Conservation (phyloP, 257 asterid species). For the Phtheirospermum japonicum region DNA sequence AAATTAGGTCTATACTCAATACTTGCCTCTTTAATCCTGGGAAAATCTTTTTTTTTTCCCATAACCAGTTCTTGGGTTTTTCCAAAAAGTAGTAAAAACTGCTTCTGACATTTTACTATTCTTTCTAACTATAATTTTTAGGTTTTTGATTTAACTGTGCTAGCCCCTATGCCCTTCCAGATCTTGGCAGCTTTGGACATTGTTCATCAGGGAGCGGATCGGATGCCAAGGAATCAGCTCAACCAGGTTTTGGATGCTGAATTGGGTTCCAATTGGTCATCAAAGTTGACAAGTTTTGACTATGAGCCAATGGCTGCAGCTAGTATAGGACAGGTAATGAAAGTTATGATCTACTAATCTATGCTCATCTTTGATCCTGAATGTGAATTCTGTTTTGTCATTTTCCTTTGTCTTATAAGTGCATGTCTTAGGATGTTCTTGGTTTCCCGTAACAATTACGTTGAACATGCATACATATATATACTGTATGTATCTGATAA, state of each 20-base stretch:
- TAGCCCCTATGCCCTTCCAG: slow-evolving; percentile 52
- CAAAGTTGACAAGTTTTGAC: slow-evolving; percentile 71
- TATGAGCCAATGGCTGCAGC: slow-evolving; percentile 90
- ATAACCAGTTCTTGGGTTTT: background rate
- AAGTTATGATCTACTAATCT: background rate
- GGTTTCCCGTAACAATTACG: too few relatives aligned
- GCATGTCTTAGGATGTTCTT: too few relatives aligned
- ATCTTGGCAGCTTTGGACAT: slow-evolving; percentile 91
- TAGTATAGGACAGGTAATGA: too few relatives aligned
- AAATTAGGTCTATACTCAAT: too few relatives aligned
- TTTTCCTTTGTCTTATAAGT: slow-evolving; percentile 10
- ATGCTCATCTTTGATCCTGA: slow-evolving; percentile 18
- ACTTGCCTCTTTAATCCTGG: slow-evolving; percentile 13
- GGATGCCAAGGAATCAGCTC: slow-evolving; percentile 95
- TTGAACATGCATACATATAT: too few relatives aligned
- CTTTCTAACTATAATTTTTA: too few relatives aligned
- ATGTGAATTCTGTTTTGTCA: slow-evolving; percentile 2
- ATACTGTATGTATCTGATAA: too few relatives aligned
- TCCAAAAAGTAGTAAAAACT: too few relatives aligned
- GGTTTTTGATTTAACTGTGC: too few relatives aligned
- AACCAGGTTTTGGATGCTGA: slow-evolving; percentile 86
- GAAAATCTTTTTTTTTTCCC: background rate
- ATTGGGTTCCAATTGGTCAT: slow-evolving; percentile 73
- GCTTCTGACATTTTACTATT: too few relatives aligned
- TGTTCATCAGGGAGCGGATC: slow-evolving; percentile 98